phyloP scores from a whole-genome alignment of 768 basidiomycete genomes.

The Agaricus subrufescens region DNA sequence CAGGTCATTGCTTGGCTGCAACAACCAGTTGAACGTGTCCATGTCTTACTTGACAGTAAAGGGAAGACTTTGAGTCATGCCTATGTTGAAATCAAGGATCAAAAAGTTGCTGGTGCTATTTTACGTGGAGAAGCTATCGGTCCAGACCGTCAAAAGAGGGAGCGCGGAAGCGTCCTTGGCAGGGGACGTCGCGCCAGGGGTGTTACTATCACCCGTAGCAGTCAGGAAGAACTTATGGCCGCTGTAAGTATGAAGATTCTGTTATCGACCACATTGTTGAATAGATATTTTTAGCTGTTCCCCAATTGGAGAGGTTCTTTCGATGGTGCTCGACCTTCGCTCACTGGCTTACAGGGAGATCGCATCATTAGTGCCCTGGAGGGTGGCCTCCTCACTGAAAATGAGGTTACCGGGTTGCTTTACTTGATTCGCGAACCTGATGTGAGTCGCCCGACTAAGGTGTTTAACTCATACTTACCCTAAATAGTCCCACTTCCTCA shows the following conservation, averaged over 20 bases:
- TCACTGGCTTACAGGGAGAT: conserved; percentile 57
- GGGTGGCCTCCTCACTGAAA: conserved; percentile 60
- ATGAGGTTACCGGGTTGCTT: conserved; percentile 60
- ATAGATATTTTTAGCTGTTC: conserved; percentile 48
- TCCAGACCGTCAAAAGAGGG: conserved; percentile 28
- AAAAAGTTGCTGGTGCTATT: conserved; percentile 59
- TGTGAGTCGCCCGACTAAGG: conserved; percentile 33
- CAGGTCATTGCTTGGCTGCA: conserved; percentile 66
- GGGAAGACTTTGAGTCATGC: conserved; percentile 86
- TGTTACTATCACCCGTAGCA: conserved; percentile 78
- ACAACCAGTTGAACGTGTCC: conserved; percentile 64
- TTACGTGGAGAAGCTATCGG: conserved; percentile 47
- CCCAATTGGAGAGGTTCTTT: conserved; percentile 78
- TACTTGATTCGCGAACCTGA: conserved; percentile 75
- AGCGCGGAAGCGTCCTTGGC: conserved; percentile 64
- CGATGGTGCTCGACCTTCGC: conserved; percentile 61
- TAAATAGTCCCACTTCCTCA: conserved; percentile 75
- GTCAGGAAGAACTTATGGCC: conserved; percentile 78
- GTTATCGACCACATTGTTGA: background rate
- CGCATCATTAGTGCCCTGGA: conserved; percentile 57
- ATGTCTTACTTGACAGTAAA: conserved; percentile 75
- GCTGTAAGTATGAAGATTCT: conserved; percentile 44
- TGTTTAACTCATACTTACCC: conserved; percentile 11
- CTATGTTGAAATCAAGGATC: conserved; percentile 66
- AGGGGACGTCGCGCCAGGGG: conserved; percentile 75